These are phyloP conservation scores for Lentinus tigrinus DNA, from an alignment of 768 basidiomycete species.

Conservation along the genomic window DNA sequence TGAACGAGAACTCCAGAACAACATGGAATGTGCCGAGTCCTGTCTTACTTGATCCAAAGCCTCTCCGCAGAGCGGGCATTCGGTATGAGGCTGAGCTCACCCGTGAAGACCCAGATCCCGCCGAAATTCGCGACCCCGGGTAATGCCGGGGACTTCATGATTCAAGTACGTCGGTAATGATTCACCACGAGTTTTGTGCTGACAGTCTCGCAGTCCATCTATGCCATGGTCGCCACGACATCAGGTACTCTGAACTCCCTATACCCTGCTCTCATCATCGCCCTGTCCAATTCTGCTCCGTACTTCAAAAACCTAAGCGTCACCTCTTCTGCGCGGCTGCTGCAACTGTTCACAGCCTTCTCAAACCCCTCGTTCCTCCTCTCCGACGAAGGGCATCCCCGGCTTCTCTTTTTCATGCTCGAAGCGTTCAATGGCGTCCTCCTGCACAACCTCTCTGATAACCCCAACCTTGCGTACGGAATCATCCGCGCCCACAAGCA, in stretches of 20 bases:
- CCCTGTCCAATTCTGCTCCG: constrained; percentile 85
- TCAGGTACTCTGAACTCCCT: constrained; percentile 77
- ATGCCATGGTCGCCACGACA: constrained; percentile 86
- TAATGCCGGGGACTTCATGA: constrained; percentile 81
- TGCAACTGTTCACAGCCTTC: constrained; percentile 91
- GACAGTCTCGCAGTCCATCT: constrained; percentile 62
- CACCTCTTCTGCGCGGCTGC: constrained; percentile 75
- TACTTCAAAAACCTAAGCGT: constrained; percentile 81
- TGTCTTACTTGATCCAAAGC: constrained; percentile 91
- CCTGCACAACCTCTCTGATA: constrained; percentile 73
- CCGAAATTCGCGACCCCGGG: constrained; percentile 75
- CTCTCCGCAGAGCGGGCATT: constrained; percentile 84
- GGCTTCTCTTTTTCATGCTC: constrained; percentile 91
- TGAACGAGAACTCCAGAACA: constrained; percentile 54
- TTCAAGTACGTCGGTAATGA: constrained; percentile 58
- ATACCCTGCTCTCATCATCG: constrained; percentile 91
- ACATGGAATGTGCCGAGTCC: constrained; percentile 84
- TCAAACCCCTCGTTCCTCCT: constrained; percentile 86
- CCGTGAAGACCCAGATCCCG: constrained; percentile 65
- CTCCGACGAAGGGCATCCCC: constrained; percentile 92
- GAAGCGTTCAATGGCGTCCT: constrained; percentile 90
- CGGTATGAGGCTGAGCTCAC: constrained; percentile 62
- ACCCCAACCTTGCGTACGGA: constrained; percentile 85
- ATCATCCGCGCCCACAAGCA: constrained; percentile 79
- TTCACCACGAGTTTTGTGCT: neutral